Base-by-base conservation (phyloP, 352 stramenopile genomes). In the Globisporangium orthogonon region DNA sequence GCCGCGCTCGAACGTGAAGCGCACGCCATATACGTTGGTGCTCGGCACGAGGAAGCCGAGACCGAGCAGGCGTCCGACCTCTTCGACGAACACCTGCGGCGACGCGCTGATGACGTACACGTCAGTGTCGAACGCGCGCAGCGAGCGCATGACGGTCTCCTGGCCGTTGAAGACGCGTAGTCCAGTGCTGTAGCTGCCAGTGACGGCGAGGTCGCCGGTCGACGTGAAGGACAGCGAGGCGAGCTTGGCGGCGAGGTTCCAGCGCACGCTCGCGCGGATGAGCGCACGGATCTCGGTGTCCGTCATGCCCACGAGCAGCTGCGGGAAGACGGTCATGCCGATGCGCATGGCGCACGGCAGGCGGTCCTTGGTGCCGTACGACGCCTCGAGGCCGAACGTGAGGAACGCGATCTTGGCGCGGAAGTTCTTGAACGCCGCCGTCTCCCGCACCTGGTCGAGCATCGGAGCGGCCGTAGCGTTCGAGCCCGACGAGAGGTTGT, bases 41-140 rank as follows among this genome's bases (percentile, higher is more conserved):
- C 62, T 68, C 13, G 78, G 75, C 43, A 88, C 73, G 56, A 73
- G 59, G 67, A 76, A 78, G 44, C 71, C 76, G 23, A 88, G 53
- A 50, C 78, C 75, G 9, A 72, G 56, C 18, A 86, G 57, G 14
- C 54, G 59, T 10, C 58, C 70, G 0, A 75, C 74, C 44, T 81
- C 74, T 43, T 78, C 72, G 17, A 77, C 76, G 48, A 71, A 85
- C 4, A 79, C 63, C 56, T 83, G 54, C n/a, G 76, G 76, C 17
- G 76, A 84, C 44, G 76, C 76, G 41, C 73, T 84, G 68, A 87
- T 84, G 49, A 87, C 65, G 63, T 78, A 84, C 17, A 87, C 73
- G 35, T 81, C 72, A 10, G 70, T 61, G 45, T 59, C 66, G 33
- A 66, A 54, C 4, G 66, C 70, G 43, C 72, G 67, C 33, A 84